phyloP scores from a whole-genome alignment of 2,329 filamentous ascomycete species.

The Colletotrichum eleusines region DNA sequence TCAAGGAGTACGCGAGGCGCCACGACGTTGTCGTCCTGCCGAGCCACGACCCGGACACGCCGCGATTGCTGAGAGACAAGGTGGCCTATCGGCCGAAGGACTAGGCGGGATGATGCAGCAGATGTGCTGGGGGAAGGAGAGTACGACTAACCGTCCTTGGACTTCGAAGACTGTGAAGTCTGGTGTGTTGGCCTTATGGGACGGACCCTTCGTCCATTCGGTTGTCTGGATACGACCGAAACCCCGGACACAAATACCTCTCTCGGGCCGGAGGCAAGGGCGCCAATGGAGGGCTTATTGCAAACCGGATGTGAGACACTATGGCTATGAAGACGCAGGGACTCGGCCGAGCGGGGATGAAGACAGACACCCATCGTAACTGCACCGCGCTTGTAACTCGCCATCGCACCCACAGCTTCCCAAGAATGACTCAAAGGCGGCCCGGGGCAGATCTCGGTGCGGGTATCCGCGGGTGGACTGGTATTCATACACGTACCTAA shows the following conservation, averaged over 20 bases:
- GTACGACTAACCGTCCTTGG: not conserved
- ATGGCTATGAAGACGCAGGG: too few species aligned
- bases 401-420: not conserved
- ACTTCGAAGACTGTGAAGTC: too few species aligned
- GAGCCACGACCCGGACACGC: constrained; percentile 44
- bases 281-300: not conserved
- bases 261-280: not conserved
- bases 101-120: not conserved
- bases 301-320: not conserved
- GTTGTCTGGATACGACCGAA: not conserved
- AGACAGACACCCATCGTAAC: not conserved
- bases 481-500: not conserved
- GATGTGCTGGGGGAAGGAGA: not conserved
- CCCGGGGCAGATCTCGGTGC: not conserved
- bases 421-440: not conserved
- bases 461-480: not conserved
- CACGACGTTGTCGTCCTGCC: constrained; percentile 47
- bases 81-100: constrained; percentile 33
- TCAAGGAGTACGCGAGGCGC: constrained; percentile 49
- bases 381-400: not conserved
- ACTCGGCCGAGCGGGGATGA: not conserved
- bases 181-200: too few species aligned
- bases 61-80: constrained; percentile 19
- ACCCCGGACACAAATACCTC: too few species aligned
- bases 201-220: not conserved